Base-by-base conservation (phyloP, 2,329 filamentous ascomycete genomes). In the Sporothrix euskadiensis region DNA sequence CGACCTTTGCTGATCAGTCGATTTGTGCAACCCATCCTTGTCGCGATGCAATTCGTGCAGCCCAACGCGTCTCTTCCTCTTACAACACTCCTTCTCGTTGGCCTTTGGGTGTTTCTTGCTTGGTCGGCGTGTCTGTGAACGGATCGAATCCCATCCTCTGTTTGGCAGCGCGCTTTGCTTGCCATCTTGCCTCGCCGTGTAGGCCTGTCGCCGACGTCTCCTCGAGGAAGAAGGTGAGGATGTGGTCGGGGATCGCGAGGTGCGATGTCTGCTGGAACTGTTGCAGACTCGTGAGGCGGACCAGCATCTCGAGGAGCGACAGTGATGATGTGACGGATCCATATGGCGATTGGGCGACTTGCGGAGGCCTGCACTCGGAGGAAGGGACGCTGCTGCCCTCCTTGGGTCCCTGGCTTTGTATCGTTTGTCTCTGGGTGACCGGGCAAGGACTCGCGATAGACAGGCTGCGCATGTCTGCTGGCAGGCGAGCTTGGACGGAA, bases 181-280 rank as follows among this genome's bases (percentile, higher is more conserved):
- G 81, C 81, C 81, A 83, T 66, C 83, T 82, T 4, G 83, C 83
- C 73, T 85, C 83, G 3, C 86, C 85, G 7, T 80, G 79, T 26
- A 87, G 75, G 0, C 87, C 85, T 4, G 85, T 87, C 2, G 85
- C 86, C 7, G 87, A 88, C 1, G 85, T 85, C 73, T 89, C 86
- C 74, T 89, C 87, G 19, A 98, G 85, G 83, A 97, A 98, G 83
- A 97, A 97, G 71, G 91, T 94, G 56, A 97, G 85, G 1, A 97
- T 89, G 78, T 97, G 93, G 79, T 98, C 94, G 0, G 92, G 92
- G 75, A 97, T 96, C 7, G 93, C 89, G n/a, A 97, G 87, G 78
- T 97, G 94, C 0, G 93, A 94, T 56, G 89, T 88, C 84, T 98
- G 94, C 80, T 97, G 92, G 81, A 96, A 97, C 83, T 97, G 94